Evolutionary conservation across 306 rosid genomes (phyloP).

Genomic region (Cucumis cinereus): DNA sequence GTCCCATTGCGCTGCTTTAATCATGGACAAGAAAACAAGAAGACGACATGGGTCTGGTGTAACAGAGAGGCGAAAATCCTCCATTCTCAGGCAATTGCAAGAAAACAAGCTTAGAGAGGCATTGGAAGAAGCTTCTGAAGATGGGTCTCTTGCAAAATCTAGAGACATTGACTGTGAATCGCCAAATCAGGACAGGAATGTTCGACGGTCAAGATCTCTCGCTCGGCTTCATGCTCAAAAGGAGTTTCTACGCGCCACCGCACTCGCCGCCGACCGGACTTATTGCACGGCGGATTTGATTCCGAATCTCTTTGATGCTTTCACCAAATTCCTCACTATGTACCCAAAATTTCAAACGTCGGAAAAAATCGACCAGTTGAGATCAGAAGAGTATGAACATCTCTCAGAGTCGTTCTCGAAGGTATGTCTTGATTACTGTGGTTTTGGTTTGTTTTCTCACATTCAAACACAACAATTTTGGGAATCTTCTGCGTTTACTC

Average conservation of each 20-base stretch:
- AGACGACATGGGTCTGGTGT: slow-evolving; percentile 34
- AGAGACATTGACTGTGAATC: slow-evolving; percentile 64
- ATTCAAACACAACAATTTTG: slow-evolving; percentile 72
- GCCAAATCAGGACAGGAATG: slow-evolving; percentile 44
- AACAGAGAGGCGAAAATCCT: slow-evolving; percentile 39
- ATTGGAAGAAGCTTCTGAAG: slow-evolving; percentile 96
- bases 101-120: slow-evolving; percentile 92
- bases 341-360: slow-evolving; percentile 78
- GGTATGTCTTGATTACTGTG: slow-evolving; percentile 99
- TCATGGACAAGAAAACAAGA: slow-evolving; percentile 80
- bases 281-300: slow-evolving; percentile 56
- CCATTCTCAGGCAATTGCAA: slow-evolving; percentile 71
- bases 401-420: slow-evolving; percentile 46
- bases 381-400: slow-evolving; percentile 73
- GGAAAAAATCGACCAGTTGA: slow-evolving; percentile 72
- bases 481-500: slow-evolving; percentile 87
- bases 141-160: slow-evolving; percentile 67
- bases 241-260: slow-evolving; percentile 79
- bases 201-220: slow-evolving; percentile 81
- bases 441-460: slow-evolving; percentile 78
- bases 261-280: slow-evolving; percentile 70
- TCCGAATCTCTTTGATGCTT: slow-evolving; percentile 54
- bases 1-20: slow-evolving; percentile 81
- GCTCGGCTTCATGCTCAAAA: slow-evolving; percentile 90
- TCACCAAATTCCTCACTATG: slow-evolving; percentile 84